Evolutionary conservation across 495 filamentous ascomycete genomes (phyloP).

Genomic region (Podospora australis): DNA sequence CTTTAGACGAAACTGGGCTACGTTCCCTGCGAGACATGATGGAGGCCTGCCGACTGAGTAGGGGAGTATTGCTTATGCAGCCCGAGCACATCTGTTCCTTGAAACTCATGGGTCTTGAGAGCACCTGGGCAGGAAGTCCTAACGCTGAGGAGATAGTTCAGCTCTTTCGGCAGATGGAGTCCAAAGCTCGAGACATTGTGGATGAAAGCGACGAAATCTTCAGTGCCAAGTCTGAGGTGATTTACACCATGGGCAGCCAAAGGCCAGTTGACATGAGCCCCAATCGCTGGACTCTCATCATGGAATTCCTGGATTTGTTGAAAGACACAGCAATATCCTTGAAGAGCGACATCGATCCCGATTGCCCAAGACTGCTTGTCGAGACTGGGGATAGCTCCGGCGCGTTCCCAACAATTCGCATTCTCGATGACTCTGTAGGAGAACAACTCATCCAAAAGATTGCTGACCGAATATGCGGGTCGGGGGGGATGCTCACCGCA

Average conservation of each 20-base stretch:
- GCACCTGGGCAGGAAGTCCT: conserved; percentile 3
- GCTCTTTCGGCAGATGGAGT: conserved; percentile 37
- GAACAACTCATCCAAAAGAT: conserved; percentile 24
- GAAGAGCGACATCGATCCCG: conserved; percentile 13
- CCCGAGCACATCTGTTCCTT: conserved; percentile 69
- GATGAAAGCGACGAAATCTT: conserved; percentile 66
- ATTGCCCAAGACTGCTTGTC: conserved; percentile 15
- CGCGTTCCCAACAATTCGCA: conserved; percentile 31
- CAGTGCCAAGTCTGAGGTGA: conserved; percentile 52
- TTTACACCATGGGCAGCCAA: conserved; percentile 63
- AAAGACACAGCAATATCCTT: no score
- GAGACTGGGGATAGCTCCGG: conserved; percentile 31
- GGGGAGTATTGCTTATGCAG: conserved; percentile 53
- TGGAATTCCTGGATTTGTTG: conserved; percentile 43
- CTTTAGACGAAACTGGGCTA: conserved; percentile 22
- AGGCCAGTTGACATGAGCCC: conserved; percentile 49
- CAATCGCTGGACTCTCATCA: conserved; percentile 53
- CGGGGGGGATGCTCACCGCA: conserved; percentile 31
- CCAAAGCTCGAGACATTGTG: conserved; percentile 46
- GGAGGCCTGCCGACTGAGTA: conserved; percentile 36
- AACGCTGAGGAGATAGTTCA: conserved; percentile 33
- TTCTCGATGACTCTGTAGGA: conserved; percentile 33
- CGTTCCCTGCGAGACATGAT: conserved; percentile 32
- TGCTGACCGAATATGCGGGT: conserved; percentile 30
- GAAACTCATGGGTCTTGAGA: conserved; percentile 57